phyloP scores from a whole-genome alignment of 306 rosid genomes.

The Cicer judaicum region DNA sequence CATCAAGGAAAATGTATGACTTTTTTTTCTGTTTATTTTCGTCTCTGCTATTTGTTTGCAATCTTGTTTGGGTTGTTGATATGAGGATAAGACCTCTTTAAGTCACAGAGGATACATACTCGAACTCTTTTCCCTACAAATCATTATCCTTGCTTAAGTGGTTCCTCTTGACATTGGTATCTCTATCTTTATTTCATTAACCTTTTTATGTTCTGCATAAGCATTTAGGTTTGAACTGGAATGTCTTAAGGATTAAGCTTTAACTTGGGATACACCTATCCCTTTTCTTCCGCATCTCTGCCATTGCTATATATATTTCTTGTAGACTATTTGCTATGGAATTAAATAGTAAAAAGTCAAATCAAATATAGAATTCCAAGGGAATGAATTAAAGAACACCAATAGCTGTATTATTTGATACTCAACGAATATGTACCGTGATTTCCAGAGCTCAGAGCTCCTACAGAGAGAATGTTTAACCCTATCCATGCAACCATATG shows the following conservation, averaged over 20 bases:
- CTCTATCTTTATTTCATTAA: slow-evolving; percentile 10
- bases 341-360: neutral
- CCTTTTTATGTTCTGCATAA: neutral
- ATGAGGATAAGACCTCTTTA: neutral
- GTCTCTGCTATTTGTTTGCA: slow-evolving; percentile 16
- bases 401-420: no score
- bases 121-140: slow-evolving; percentile 4
- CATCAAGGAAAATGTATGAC: slow-evolving; percentile 82
- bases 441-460: no score
- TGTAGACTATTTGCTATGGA: neutral
- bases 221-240: no score
- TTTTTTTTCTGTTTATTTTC: slow-evolving; percentile 30
- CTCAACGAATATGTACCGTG: neutral
- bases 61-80: slow-evolving; percentile 33
- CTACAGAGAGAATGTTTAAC: no score
- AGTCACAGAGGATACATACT: neutral
- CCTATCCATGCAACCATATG: no score
- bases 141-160: slow-evolving; percentile 13
- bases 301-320: neutral
- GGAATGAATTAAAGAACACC: neutral
- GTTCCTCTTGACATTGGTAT: slow-evolving; percentile 13
- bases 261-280: no score
- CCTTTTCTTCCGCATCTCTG: neutral
- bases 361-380: neutral
- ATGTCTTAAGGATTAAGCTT: no score